Base-by-base conservation (phyloP, 495 filamentous ascomycete genomes). In the Xylaria palmicola region DNA sequence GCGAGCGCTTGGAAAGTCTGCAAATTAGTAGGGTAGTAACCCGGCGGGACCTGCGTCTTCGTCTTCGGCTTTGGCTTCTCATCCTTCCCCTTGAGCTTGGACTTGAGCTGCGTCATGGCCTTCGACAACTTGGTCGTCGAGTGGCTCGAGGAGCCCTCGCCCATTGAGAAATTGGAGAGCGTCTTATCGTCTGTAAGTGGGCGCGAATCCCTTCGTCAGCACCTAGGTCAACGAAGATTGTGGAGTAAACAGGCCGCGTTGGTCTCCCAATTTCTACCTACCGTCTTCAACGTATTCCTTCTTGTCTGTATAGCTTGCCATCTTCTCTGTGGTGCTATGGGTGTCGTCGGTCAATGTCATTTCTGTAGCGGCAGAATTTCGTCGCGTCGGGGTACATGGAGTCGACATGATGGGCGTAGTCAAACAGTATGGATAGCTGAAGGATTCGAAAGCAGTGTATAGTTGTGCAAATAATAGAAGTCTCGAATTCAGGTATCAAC, bases 141-240 rank as follows among this genome's bases (percentile, higher is more conserved):
- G 37, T 36, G 36, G 26, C 13, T 32, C 37, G 57, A 60, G 4
- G 57, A 34, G 6, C 12, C 17, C 5, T 60, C 47, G 5, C 17
- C 22, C 47, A 44, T 15, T 15, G 49, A n/a, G 1, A 48, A 10
- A 36, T 52, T 22, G 29, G 30, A 47, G 9, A 55, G 36, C 4
- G 59, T 61, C 22, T 61, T 54, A 4, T 61, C 49, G 19, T 61
- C 59, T 61, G 41, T 37, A 41, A 29, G 29, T 51, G 8, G 48
- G 22, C 32, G 37, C 41, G 19, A n/a, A 22, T 12, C n/a, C 10
- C n/a, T 3, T 41, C 30, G 37, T 60, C 27, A 60, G 45, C n/a
- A 10, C 29, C 34, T 12, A 7, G 2, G 3, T 58, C 40, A 13
- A 52, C 9, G 6, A 19, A 26, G 41, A 2, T 13, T 29, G 12